Conservation (phyloP, 2,329 filamentous ascomycete genomes). For the Neofusicoccum sp. region DNA sequence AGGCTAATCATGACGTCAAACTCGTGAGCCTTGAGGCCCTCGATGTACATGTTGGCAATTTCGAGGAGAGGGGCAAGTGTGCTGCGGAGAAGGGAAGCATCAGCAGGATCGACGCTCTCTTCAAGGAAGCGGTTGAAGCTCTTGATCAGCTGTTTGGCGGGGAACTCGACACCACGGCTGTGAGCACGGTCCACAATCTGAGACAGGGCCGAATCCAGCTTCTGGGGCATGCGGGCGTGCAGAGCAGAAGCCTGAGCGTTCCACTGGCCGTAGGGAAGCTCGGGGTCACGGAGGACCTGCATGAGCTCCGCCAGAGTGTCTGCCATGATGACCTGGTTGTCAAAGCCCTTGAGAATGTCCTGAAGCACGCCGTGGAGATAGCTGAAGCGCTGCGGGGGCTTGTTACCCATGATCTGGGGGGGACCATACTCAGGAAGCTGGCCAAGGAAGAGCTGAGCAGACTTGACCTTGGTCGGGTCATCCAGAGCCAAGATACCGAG, state of each 20-base stretch:
- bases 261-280: conserved; percentile 96
- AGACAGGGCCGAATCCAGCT: conserved; percentile 79
- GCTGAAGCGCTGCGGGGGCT: conserved; percentile 85
- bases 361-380: conserved; percentile 75
- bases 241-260: conserved; percentile 92
- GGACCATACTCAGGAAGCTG: conserved; percentile 85
- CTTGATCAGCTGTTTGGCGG: conserved; percentile 83
- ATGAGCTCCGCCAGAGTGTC: conserved; percentile 83
- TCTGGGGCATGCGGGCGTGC: conserved; percentile 96
- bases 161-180: conserved; percentile 81
- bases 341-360: conserved; percentile 90
- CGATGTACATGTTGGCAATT: conserved; percentile 77
- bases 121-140: conserved; percentile 86
- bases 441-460: conserved; percentile 89
- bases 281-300: conserved; percentile 84
- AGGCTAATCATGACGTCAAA: conserved; percentile 78
- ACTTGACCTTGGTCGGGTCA: conserved; percentile 94
- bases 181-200: conserved; percentile 85
- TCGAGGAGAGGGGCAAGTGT: conserved; percentile 75
- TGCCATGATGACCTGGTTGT: conserved; percentile 97
- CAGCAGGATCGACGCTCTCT: conserved; percentile 74
- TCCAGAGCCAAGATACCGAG: conserved; percentile 96
- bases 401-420: conserved; percentile 84
- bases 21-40: conserved; percentile 90
- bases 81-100: conserved; percentile 72